These are phyloP conservation scores for Fusarium staphyleae DNA, from an alignment of 2,329 filamentous ascomycete genomes.

Conservation along the genomic window DNA sequence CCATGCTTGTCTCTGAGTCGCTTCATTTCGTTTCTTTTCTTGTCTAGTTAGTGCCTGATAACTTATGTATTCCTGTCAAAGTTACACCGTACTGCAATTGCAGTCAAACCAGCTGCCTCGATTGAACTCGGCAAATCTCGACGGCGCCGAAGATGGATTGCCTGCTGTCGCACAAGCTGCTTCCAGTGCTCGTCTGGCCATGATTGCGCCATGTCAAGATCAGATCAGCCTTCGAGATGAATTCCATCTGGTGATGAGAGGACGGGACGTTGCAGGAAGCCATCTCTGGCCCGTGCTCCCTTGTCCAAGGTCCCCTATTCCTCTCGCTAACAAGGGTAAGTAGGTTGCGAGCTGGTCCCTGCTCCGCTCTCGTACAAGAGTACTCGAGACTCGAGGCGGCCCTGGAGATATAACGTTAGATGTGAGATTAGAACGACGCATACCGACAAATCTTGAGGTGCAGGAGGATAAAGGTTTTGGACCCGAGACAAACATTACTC, in stretches of 20 bases:
- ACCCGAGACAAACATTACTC: neutral
- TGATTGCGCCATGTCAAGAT: conserved; percentile 16
- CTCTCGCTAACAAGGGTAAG: conserved; percentile 15
- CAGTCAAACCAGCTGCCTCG: neutral
- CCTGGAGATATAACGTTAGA: conserved; percentile 5
- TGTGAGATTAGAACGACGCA: conserved; percentile 13
- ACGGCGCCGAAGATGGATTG: neutral
- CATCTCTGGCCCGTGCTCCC: conserved; percentile 13
- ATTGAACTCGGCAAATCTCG: conserved; percentile 9
- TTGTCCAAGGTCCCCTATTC: conserved; percentile 4
- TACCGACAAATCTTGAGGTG: conserved; percentile 20
- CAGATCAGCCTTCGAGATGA: conserved; percentile 10
- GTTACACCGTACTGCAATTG: neutral
- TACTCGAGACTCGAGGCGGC: conserved; percentile 1
- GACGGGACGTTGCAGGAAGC: conserved; percentile 10
- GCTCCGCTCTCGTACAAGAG: too few species aligned
- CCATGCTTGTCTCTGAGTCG: conserved; percentile 19
- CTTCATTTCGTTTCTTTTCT: conserved; percentile 4
- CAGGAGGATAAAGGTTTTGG: neutral
- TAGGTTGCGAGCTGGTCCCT: conserved; percentile 6
- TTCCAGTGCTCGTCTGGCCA: neutral
- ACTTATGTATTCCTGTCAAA: neutral
- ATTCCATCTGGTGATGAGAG: conserved; percentile 20
- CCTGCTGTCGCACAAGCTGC: neutral
- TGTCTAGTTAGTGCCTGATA: neutral